A percentile compares a stretch with the other conserved stretches of the same genome.
Conservation (phyloP, 805 yeast genomes). For the Grigorovia humatica region DNA sequence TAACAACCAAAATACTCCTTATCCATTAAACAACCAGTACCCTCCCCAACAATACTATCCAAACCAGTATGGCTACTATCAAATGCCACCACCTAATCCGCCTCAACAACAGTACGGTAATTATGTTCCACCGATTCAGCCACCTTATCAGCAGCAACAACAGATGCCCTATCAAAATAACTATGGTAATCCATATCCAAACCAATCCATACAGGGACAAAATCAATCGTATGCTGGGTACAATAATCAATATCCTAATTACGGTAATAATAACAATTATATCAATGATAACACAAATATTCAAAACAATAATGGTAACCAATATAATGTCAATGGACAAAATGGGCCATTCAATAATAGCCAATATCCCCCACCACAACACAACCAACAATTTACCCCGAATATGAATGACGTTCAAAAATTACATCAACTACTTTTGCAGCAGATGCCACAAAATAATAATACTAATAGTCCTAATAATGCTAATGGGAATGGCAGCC, state of each 20-base stretch:
- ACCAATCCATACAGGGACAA: not conserved
- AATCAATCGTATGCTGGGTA: not conserved
- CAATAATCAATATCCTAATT: not conserved
- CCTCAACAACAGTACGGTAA: not conserved
- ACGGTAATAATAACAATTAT: not conserved
- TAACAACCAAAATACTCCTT: not conserved
- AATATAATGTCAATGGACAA: slow-evolving; percentile 7
- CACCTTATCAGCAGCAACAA: slow-evolving; percentile 3
- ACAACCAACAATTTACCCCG: slow-evolving; percentile 6
- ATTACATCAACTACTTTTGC: slow-evolving; percentile 18
- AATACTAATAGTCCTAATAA: not conserved
- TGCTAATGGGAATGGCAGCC: slow-evolving; percentile 4
- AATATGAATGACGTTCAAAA: slow-evolving; percentile 18
- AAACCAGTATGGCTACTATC: slow-evolving; percentile 1
- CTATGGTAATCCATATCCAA: not conserved
- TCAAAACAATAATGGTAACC: slow-evolving; percentile 6
- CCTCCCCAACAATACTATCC: slow-evolving; percentile 2
- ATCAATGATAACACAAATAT: slow-evolving; percentile 8
- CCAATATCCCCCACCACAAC: slow-evolving; percentile 9
- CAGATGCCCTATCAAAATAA: not conserved
- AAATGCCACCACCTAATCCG: slow-evolving; percentile 1
- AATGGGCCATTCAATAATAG: not conserved
- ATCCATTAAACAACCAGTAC: not conserved
- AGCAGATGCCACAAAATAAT: slow-evolving; percentile 13
- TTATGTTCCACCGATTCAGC: not conserved